Conservation (phyloP, 2,329 filamentous ascomycete genomes). For the Escovopsis sp. region DNA sequence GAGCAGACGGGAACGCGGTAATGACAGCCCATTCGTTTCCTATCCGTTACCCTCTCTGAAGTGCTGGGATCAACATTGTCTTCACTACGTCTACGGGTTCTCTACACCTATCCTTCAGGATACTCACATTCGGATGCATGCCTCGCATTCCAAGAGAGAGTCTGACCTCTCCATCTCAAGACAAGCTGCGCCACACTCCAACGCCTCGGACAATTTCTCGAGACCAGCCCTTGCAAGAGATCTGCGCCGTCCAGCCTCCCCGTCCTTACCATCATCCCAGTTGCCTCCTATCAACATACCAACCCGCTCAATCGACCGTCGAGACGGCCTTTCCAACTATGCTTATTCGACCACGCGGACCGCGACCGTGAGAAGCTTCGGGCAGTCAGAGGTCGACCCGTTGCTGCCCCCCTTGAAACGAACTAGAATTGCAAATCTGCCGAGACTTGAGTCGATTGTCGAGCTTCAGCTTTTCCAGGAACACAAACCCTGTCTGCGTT, state of each 20-base stretch:
- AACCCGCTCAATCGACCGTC: constrained; percentile 14
- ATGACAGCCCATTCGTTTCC: background rate
- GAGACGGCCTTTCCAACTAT: constrained; percentile 12
- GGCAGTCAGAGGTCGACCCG: constrained; percentile 35
- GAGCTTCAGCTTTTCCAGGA: constrained; percentile 37
- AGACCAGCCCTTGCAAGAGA: constrained; percentile 19
- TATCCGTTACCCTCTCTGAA: constrained; percentile 26
- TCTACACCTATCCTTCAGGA: constrained; percentile 35
- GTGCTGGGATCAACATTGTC: constrained; percentile 39
- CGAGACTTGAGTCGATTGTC: constrained; percentile 41
- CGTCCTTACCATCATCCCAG: constrained; percentile 11
- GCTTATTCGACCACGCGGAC: constrained; percentile 27
- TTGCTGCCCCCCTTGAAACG: constrained; percentile 40
- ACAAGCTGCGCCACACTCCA: constrained; percentile 2
- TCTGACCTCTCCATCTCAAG: constrained; percentile 26
- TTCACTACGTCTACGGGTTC: constrained; percentile 46
- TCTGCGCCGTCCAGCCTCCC: constrained; percentile 18
- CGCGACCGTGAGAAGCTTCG: constrained; percentile 21
- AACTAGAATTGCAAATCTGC: constrained; percentile 32
- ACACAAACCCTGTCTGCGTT: constrained; percentile 35
- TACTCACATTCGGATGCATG: constrained; percentile 33
- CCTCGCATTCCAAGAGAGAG: constrained; percentile 25
- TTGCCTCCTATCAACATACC: constrained; percentile 16
- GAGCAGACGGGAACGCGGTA: constrained; percentile 6
- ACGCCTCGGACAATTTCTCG: constrained; percentile 3